Conservation (phyloP, 1,284 basidiomycete species). For the Puccinia hordei region DNA sequence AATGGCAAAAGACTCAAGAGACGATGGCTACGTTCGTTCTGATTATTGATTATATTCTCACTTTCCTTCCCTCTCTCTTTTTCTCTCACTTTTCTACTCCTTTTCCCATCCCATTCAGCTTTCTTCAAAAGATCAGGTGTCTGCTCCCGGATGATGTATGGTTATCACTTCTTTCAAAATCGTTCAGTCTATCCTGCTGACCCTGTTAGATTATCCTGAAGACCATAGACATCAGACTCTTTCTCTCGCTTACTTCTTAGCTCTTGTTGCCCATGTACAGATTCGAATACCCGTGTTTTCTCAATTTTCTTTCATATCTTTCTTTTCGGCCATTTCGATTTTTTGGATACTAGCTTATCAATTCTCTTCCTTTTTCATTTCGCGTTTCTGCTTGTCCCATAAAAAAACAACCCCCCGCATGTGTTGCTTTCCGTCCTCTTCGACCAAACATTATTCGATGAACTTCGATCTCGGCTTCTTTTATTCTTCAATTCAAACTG, state of each 20-base stretch:
- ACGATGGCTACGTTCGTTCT: conserved; percentile 92
- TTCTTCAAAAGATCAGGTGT: neutral
- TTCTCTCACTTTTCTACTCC: neutral
- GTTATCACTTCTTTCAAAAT: neutral
- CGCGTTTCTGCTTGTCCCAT: conserved; percentile 11
- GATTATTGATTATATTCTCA: conserved; percentile 58
- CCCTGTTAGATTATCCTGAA: neutral
- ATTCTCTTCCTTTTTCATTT: neutral
- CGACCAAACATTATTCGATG: conserved; percentile 16
- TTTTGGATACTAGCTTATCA: conserved; percentile 12
- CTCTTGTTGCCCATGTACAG: neutral
- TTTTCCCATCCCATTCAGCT: neutral
- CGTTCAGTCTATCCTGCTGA: neutral
- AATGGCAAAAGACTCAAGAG: conserved; percentile 95
- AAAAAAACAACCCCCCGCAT: neutral
- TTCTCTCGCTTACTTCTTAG: neutral
- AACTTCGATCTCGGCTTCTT: conserved; percentile 1
- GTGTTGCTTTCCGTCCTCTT: conserved; percentile 10
- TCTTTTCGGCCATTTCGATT: too few species aligned
- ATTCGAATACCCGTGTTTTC: neutral
- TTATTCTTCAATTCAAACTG: neutral
- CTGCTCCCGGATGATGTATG: neutral
- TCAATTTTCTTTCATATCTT: too few species aligned
- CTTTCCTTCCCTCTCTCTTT: conserved; percentile 11
- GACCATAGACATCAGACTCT: neutral